Conservation (phyloP, 768 basidiomycete species). For the Lentinula aciculospora region DNA sequence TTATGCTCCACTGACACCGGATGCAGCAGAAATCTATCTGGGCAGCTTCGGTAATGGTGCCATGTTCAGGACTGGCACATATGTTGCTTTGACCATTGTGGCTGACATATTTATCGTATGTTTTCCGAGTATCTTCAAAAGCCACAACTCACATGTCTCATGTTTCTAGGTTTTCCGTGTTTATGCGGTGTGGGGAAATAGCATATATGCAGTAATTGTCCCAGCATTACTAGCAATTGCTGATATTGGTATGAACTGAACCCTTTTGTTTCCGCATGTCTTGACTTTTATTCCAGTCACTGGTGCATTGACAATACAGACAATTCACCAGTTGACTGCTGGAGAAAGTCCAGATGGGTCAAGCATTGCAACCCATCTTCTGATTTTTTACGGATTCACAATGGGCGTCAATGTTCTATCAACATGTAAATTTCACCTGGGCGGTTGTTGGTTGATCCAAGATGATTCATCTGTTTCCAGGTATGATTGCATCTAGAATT, state of each 20-base stretch:
- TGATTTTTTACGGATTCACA: constrained; percentile 12
- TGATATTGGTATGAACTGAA: constrained; percentile 9
- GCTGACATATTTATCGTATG: constrained; percentile 14
- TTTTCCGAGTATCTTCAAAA: not conserved
- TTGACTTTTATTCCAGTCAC: constrained; percentile 3
- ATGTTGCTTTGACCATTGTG: constrained; percentile 12
- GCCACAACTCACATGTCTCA: not conserved
- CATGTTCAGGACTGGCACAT: constrained; percentile 13
- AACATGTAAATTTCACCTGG: constrained; percentile 8
- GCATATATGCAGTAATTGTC: not conserved
- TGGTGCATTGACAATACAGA: constrained; percentile 10
- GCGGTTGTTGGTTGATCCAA: not conserved
- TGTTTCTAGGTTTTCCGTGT: constrained; percentile 10
- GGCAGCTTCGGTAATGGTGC: constrained; percentile 12
- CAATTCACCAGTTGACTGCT: constrained; percentile 8
- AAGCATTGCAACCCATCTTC: constrained; percentile 7
- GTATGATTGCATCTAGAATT: constrained; percentile 11
- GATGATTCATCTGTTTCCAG: not conserved
- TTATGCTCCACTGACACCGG: constrained; percentile 6
- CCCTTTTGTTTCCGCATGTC: not conserved
- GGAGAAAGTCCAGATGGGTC: constrained; percentile 11
- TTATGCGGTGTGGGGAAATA: constrained; percentile 9
- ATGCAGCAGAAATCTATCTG: constrained; percentile 11
- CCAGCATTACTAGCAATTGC: constrained; percentile 10
- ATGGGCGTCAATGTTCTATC: constrained; percentile 10